A percentile compares a stretch with the other conserved stretches of the same genome.
Evolutionary conservation across 83 land plant species (phyloP).

Genomic region (Thuja plicata): DNA sequence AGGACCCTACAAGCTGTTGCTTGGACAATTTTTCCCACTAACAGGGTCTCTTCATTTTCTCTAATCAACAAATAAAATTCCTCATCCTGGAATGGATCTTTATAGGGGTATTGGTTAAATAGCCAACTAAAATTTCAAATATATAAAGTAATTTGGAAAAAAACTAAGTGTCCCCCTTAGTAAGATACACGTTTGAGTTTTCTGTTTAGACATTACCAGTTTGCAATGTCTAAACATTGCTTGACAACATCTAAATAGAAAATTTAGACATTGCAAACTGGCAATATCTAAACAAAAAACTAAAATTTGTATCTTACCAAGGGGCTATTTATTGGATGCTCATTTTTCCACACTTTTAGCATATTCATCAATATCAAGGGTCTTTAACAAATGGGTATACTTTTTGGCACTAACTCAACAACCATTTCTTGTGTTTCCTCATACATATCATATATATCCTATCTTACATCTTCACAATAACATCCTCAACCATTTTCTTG

Average conservation of each 20-base stretch:
- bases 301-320: too few species aligned
- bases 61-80: slow-evolving; percentile 77
- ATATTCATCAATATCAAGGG: slow-evolving; percentile 64
- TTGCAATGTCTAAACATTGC: too few species aligned
- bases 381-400: slow-evolving; percentile 51
- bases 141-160: too few species aligned
- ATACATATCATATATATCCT: slow-evolving; percentile 63
- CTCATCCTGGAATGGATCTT: slow-evolving; percentile 70
- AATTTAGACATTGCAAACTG: slow-evolving; percentile 72
- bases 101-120: too few species aligned
- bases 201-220: too few species aligned
- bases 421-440: slow-evolving; percentile 90
- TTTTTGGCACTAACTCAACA: slow-evolving; percentile 88
- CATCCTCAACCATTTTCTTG: slow-evolving; percentile 82
- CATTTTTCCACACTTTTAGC: slow-evolving; percentile 28
- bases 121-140: too few species aligned
- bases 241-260: slow-evolving; percentile 87
- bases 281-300: too few species aligned
- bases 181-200: too few species aligned
- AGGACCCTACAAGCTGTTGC: too few species aligned
- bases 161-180: too few species aligned
- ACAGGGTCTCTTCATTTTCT: slow-evolving; percentile 80
- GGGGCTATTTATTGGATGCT: slow-evolving; percentile 36
- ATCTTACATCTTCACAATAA: slow-evolving; percentile 52
- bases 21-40: too few species aligned